These are phyloP conservation scores for Ceratocystis colombiana DNA, from an alignment of 2,329 filamentous ascomycete genomes.

Conservation along the genomic window DNA sequence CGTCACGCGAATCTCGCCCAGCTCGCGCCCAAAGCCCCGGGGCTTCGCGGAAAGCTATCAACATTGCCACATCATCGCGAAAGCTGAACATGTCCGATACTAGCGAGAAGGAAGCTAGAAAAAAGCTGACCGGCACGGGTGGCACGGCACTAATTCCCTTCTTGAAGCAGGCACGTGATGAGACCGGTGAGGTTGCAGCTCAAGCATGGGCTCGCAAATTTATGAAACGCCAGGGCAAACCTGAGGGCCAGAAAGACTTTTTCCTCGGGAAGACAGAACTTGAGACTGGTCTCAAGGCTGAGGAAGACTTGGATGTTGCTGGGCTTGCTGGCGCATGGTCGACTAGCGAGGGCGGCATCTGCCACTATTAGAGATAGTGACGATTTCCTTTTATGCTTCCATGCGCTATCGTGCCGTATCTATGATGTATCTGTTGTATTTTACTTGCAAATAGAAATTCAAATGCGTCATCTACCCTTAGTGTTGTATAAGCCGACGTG, in stretches of 20 bases:
- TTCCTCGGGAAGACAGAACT: constrained; percentile 46
- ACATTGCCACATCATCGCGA: constrained; percentile 52
- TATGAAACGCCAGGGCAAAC: constrained; percentile 44
- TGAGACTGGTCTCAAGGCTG: constrained; percentile 33
- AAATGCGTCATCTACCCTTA: neutral
- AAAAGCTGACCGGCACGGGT: constrained; percentile 67
- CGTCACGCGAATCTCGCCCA: constrained; percentile 63
- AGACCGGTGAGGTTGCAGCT: constrained; percentile 87
- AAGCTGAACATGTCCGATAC: constrained; percentile 31
- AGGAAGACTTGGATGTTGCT: constrained; percentile 41
- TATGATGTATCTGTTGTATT: neutral
- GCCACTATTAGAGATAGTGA: constrained; percentile 37
- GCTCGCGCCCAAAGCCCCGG: constrained; percentile 51
- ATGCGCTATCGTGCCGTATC: neutral
- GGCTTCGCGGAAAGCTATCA: constrained; percentile 42
- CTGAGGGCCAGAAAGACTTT: constrained; percentile 46
- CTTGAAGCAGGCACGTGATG: constrained; percentile 89
- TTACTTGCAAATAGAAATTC: neutral
- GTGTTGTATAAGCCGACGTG: neutral
- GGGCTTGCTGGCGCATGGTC: constrained; percentile 80
- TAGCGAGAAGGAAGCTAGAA: constrained; percentile 19
- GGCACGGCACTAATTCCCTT: constrained; percentile 92
- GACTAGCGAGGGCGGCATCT: constrained; percentile 66
- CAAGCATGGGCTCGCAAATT: constrained; percentile 51
- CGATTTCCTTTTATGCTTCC: neutral